Evolutionary conservation across 2,329 filamentous ascomycete species (phyloP).

Genomic region (Allantophomopsis cytisporea): DNA sequence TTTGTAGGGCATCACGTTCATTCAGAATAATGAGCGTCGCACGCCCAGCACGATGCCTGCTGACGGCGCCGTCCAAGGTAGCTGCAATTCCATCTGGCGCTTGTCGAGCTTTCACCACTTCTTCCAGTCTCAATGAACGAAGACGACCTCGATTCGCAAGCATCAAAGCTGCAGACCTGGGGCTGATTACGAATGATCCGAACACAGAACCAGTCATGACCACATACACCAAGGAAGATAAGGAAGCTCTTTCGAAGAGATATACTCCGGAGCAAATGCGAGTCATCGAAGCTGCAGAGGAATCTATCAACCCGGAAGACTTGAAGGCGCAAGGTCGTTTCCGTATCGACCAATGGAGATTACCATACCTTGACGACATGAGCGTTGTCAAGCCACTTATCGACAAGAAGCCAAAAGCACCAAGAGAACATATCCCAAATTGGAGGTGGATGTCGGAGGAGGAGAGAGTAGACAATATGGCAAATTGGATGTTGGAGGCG

Average conservation of each 20-base stretch:
- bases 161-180: constrained; percentile 20
- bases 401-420: constrained; percentile 48
- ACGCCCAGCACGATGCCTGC: constrained; percentile 32
- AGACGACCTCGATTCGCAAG: constrained; percentile 24
- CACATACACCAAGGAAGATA: constrained; percentile 54
- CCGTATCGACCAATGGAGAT: constrained; percentile 53
- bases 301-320: constrained; percentile 61
- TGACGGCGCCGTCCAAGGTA: constrained; percentile 28
- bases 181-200: constrained; percentile 10
- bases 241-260: constrained; percentile 42
- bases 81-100: constrained; percentile 18
- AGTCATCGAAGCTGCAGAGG: constrained; percentile 70
- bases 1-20: too few relatives aligned
- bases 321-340: constrained; percentile 57
- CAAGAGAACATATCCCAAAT: constrained; percentile 13
- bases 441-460: constrained; percentile 43
- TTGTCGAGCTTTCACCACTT: constrained; percentile 28
- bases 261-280: constrained; percentile 75
- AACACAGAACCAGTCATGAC: constrained; percentile 29
- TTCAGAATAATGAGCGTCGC: constrained; percentile 28
- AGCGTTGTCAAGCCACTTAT: constrained; percentile 62
- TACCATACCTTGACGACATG: constrained; percentile 76
- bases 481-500: constrained; percentile 24
- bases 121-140: constrained; percentile 21
- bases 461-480: constrained; percentile 47